Base-by-base conservation (phyloP, 2,329 filamentous ascomycete species). In the Fusarium torulosum region DNA sequence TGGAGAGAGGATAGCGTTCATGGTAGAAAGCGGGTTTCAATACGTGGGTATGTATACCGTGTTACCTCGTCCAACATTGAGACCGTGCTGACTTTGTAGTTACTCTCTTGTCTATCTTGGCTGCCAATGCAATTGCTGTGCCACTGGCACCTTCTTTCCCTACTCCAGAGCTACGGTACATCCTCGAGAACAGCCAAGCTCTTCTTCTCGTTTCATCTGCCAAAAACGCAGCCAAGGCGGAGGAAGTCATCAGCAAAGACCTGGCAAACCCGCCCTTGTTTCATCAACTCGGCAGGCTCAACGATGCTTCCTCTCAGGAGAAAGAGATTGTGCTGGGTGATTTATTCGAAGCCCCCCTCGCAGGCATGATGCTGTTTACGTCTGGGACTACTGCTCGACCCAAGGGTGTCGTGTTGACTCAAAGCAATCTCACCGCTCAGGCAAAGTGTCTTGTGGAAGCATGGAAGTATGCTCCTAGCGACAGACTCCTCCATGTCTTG, bases 281-380 rank as follows among this genome's bases (percentile, higher is more conserved):
- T 64, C 81, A 93, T 43, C 84, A 89, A 64, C 80, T 94, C 14
- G 81, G 86, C 53, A 97, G 97, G 81, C 90, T 91, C 68, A 79
- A 83, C 46, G 82, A 85, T 53, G 66, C 72, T 74, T 40, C 81
- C 75, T 40, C 81, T 10, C 77, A 83, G 54, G 84, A 92, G 50
- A 77, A 83, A 11, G 8, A 55, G 2, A 82, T 96, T 41, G 72
- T 76, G 10, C 73, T 89, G 47, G 85, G 88, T 27, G 82, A 85
- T 53, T 71, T 82, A 1, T 80, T 84, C 37, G 79, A 81, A 1
- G 84, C 84, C 0, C 20, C 42, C 20, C 80, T 85, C 29, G 92
- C 92, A 5, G 94, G 93, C 45, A 91, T 99, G 88, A 98, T 99
- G 94, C 86, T 99, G 7, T 99, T 98, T 78, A 99, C 96, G 1